Evolutionary conservation across 805 yeast genomes (phyloP), one percentile per base, ranked within the genome.

Genomic region (Jamesozyma lodderae): DNA sequence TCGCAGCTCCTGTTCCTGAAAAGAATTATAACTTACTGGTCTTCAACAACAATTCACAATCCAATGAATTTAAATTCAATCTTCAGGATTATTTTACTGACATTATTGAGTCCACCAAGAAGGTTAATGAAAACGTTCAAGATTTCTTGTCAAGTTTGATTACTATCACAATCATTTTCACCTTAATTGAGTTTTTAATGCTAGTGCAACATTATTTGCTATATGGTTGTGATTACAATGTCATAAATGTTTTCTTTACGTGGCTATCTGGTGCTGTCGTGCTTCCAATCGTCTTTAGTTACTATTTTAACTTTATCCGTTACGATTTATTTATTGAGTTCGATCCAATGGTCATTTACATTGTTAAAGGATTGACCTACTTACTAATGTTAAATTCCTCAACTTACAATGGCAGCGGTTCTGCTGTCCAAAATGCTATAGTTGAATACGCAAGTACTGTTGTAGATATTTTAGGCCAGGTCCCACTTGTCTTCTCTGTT

Each of bases 321-420:
- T 53, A 54, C 37, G 60, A 54, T 23, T 39, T 51, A 25, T 37
- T 45, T 28, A 46, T 57, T 24, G 48, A 49, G 25, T 29, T 54
- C 23, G 62, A 57, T 38, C 62, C 60, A 16, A 52, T 57, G 59
- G 47, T 50, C n/a, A 45, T 48, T 41, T 52, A 55, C 38, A 25
- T 57, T 17, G 27, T 50, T n/a, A 57, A 53, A 36, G 45, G 42
- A 5, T 36, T 54, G 16, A 28, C 53, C 13, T 42, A 51, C 35
- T 41, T 49, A 31, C 37, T 47, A 11, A 38, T 52, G 15, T 17
- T 46, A 33, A 43, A 46, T 24, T 34, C 31, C 20, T 10, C 22
- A n/a, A 19, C 34, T 20, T 22, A 9, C 21, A 4, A 11, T 14
- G 11, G 28, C 28, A 9, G 14, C 19, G 4, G 25, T 7, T 6